These are phyloP conservation scores for Quercus phellos DNA, from an alignment of 331 rosid species.

Conservation along the genomic window DNA sequence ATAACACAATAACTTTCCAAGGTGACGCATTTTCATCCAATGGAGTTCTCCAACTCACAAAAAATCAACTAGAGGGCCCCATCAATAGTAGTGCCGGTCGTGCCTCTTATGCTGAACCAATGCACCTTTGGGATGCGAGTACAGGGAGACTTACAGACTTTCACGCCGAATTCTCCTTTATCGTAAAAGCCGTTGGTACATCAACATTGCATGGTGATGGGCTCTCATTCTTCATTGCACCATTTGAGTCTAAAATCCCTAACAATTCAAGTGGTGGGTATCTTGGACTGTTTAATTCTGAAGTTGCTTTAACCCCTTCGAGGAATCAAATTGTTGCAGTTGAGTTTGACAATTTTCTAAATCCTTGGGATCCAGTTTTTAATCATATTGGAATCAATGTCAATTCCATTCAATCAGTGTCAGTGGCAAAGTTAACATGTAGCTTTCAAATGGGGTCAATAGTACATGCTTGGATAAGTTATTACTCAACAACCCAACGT, in stretches of 20 bases:
- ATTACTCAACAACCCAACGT: constrained; percentile 37
- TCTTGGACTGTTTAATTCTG: constrained; percentile 39
- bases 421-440: constrained; percentile 20
- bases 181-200: constrained; percentile 5
- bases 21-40: constrained; percentile 52
- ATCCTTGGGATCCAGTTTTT: constrained; percentile 39
- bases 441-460: constrained; percentile 33
- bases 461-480: constrained; percentile 54
- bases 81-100: constrained; percentile 38
- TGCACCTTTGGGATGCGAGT: constrained; percentile 40
- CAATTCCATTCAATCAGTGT: constrained; percentile 32
- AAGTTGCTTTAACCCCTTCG: constrained; percentile 15
- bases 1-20: constrained; percentile 16
- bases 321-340: constrained; percentile 48
- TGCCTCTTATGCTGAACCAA: constrained; percentile 29
- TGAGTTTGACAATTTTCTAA: constrained; percentile 46
- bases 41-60: constrained; percentile 44
- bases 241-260: constrained; percentile 36
- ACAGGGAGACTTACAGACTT: constrained; percentile 37
- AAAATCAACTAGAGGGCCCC: constrained; percentile 35
- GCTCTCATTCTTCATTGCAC: constrained; percentile 50
- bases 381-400: constrained; percentile 59
- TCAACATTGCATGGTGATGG: constrained; percentile 33
- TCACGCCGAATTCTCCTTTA: constrained; percentile 51
- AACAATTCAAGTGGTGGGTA: constrained; percentile 36